Base-by-base conservation (phyloP, 2,329 filamentous ascomycete species). In the Trichoderma sp. region DNA sequence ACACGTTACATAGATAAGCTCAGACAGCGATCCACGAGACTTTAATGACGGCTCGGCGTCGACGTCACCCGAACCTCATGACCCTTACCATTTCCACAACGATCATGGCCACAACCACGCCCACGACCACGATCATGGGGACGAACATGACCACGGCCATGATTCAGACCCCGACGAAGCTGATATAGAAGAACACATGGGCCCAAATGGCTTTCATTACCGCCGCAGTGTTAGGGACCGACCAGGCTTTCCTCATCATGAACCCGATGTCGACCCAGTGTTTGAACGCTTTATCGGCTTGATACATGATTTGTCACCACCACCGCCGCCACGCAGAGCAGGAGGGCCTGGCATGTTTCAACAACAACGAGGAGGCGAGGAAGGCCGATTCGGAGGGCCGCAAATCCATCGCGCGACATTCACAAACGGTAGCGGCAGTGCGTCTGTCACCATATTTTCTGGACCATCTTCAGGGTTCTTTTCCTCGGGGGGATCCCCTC, bases 21-120 rank as follows among this genome's bases (percentile, higher is more conserved):
- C 80, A 0, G 84, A 86, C 2, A 88, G 88, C 73, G 91, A 94
- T 73, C 91, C 91, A 11, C 86, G 91, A 71, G 73, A 78, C 2
- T 72, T 77, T 35, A 71, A 77, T 27, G 70, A 72, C 31, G 71
- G 73, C 27, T 77, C 76, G 33, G 72, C 72, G 56, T 73, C 75
- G 29, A 77, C 77, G 4, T 78, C 78, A 6, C 74, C 78, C 43
- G 77, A 77, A 65, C 70, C 71, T n/a, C 33, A 24, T 24, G 68
- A 72, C 19, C 74, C 74, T n/a, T 72, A 71, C 49, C 71, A 52
- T 69, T 24, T 7, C 55, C 78, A 81, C 59, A 77, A 81, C 63
- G 82, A 85, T 69, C 86, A 86, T 1, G 87, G 89, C 68, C 86
- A 86, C 1, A 87, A 88, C 13, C 52, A 73, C 53, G 78, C 81